These are phyloP conservation scores for Cutaneotrichosporon cavernicola DNA, from an alignment of 1,284 basidiomycete genomes.

Conservation along the genomic window DNA sequence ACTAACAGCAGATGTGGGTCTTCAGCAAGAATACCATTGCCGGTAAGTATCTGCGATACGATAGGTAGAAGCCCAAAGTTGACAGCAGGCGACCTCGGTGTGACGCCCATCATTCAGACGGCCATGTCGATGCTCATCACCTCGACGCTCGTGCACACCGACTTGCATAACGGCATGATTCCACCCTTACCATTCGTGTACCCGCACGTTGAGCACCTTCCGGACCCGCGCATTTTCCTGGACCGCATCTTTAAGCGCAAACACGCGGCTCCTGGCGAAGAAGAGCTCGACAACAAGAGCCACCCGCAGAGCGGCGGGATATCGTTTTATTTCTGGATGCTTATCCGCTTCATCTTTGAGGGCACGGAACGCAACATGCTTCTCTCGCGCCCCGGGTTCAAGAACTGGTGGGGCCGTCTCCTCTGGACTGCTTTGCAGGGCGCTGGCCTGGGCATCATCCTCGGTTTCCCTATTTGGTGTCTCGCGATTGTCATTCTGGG, in stretches of 20 bases:
- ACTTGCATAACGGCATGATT: constrained; percentile 48
- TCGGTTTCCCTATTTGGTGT: constrained; percentile 52
- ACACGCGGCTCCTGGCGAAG: constrained; percentile 12
- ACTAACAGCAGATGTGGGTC: constrained; percentile 48
- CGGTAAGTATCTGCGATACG: constrained; percentile 6
- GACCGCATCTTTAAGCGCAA: constrained; percentile 17
- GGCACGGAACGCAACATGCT: constrained; percentile 53
- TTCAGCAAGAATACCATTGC: constrained; percentile 46
- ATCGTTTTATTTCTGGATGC: constrained; percentile 46
- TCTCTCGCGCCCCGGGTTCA: constrained; percentile 25
- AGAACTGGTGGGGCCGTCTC: constrained; percentile 39
- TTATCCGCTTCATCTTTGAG: constrained; percentile 53
- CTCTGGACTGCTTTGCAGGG: constrained; percentile 50
- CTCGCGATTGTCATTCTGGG: constrained; percentile 51
- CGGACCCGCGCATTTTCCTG: constrained; percentile 41
- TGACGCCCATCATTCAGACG: constrained; percentile 52
- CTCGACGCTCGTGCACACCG: constrained; percentile 52
- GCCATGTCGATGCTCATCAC: constrained; percentile 52
- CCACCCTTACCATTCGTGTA: constrained; percentile 51
- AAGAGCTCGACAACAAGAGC: constrained; percentile 8
- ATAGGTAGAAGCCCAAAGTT: background rate
- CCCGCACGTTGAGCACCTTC: constrained; percentile 52
- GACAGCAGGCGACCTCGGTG: constrained; percentile 50
- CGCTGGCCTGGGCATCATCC: constrained; percentile 46
- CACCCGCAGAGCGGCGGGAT: background rate